Percentiles rank a stretch among this genome's conserved stretches.
Conservation (phyloP, 2,329 filamentous ascomycete genomes). For the Paraconiothyrium sp. region DNA sequence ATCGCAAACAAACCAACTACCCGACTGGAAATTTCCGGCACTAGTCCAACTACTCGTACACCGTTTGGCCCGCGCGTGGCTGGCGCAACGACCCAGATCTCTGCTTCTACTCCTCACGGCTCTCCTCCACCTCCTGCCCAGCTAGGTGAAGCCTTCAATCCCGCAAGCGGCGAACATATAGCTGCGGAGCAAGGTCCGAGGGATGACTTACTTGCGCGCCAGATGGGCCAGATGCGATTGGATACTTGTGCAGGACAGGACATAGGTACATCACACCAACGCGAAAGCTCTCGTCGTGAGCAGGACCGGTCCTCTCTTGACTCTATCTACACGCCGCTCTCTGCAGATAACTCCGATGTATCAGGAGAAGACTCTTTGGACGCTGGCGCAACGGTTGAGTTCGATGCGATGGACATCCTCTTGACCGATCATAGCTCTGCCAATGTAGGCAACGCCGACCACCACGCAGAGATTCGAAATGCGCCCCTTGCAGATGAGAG, state of each 20-base stretch:
- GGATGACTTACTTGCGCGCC: slow-evolving; percentile 11
- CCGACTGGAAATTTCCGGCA: no score
- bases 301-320: background rate
- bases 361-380: background rate
- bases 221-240: slow-evolving; percentile 12
- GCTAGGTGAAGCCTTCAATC: no score
- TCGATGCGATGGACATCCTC: slow-evolving; percentile 9
- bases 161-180: no score
- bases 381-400: background rate
- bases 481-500: slow-evolving; percentile 21
- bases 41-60: no score
- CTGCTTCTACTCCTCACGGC: no score
- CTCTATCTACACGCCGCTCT: background rate
- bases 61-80: no score
- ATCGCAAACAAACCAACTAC: no score
- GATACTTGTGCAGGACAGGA: background rate
- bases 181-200: no score
- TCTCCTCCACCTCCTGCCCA: no score
- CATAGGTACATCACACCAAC: background rate
- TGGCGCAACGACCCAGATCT: no score
- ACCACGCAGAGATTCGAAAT: slow-evolving; percentile 18
- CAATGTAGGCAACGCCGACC: background rate
- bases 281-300: background rate
- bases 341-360: background rate
- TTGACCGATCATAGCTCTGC: background rate